Percentiles rank a stretch among this genome's conserved stretches.
Conservation (phyloP, 345 rosid species). For the Erodium maritimum region DNA sequence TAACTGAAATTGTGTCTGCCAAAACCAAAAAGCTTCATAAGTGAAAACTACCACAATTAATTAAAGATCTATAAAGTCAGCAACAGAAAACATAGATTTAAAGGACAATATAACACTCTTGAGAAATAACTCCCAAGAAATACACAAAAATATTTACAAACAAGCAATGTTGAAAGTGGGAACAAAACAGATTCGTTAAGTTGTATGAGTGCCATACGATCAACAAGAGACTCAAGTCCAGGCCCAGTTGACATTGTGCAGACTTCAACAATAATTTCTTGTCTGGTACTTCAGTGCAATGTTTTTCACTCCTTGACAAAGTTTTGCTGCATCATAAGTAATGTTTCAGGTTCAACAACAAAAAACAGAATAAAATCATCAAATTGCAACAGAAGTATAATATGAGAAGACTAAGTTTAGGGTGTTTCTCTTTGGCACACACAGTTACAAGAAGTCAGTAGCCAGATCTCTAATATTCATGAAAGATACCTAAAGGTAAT, state of each 20-base stretch:
- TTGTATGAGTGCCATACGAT: conserved; percentile 39
- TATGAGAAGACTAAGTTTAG: too few relatives aligned
- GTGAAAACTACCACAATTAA: background rate
- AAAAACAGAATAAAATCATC: background rate
- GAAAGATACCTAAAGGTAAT: background rate
- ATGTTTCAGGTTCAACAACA: background rate
- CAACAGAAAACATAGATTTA: background rate
- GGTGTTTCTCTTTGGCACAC: too few relatives aligned
- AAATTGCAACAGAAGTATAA: too few relatives aligned
- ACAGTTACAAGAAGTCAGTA: background rate
- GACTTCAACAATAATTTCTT: background rate
- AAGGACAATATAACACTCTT: background rate
- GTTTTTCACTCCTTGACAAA: background rate
- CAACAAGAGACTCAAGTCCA: conserved; percentile 76
- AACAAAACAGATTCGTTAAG: background rate
- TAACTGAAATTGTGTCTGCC: conserved; percentile 64
- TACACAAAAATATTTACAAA: background rate
- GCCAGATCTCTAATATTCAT: background rate
- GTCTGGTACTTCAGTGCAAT: background rate
- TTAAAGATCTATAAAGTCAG: background rate
- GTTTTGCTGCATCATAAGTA: background rate
- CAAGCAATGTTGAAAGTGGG: background rate
- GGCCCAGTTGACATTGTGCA: conserved; percentile 46
- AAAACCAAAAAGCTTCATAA: conserved; percentile 8
- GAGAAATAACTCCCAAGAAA: background rate